Evolutionary conservation across 2,329 filamentous ascomycete genomes (phyloP).

Genomic region (Monilinia vaccinii-corymbosi): DNA sequence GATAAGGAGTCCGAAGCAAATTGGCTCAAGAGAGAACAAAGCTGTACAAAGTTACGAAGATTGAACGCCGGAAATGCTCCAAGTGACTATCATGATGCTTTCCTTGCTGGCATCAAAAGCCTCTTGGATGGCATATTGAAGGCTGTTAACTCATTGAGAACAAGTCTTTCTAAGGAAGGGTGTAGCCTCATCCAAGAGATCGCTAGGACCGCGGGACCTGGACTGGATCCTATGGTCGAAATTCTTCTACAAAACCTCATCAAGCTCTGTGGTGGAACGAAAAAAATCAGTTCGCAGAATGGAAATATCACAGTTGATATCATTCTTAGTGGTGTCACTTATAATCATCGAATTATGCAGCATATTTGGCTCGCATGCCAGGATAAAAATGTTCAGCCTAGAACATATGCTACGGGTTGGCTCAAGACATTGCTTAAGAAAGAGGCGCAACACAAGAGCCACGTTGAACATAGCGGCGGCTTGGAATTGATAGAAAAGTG

Average conservation of each 20-base stretch:
- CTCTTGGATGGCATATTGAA: slow-evolving; percentile 86
- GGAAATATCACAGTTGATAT: slow-evolving; percentile 74
- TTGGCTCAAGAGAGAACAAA: slow-evolving; percentile 81
- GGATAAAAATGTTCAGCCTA: slow-evolving; percentile 88
- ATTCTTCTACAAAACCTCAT: slow-evolving; percentile 81
- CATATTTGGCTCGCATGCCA: slow-evolving; percentile 75
- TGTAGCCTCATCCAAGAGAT: slow-evolving; percentile 80
- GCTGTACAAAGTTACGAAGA: slow-evolving; percentile 63
- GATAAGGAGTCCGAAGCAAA: slow-evolving; percentile 86
- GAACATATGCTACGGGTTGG: slow-evolving; percentile 73
- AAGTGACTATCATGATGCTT: slow-evolving; percentile 63
- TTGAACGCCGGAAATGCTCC: slow-evolving; percentile 78
- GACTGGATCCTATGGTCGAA: slow-evolving; percentile 81
- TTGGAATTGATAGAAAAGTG: slow-evolving; percentile 79
- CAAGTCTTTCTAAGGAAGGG: slow-evolving; percentile 80
- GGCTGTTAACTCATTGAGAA: slow-evolving; percentile 71
- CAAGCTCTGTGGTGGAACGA: slow-evolving; percentile 81
- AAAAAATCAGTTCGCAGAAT: slow-evolving; percentile 83
- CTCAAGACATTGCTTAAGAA: slow-evolving; percentile 72
- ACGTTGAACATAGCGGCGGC: slow-evolving; percentile 77
- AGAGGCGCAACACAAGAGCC: slow-evolving; percentile 67
- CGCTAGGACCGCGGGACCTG: slow-evolving; percentile 64
- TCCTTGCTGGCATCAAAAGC: slow-evolving; percentile 60
- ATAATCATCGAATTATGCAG: slow-evolving; percentile 72
- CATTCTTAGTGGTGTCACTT: slow-evolving; percentile 71